Evolutionary conservation across 495 filamentous ascomycete species (phyloP).

Genomic region (Tuber borchii): DNA sequence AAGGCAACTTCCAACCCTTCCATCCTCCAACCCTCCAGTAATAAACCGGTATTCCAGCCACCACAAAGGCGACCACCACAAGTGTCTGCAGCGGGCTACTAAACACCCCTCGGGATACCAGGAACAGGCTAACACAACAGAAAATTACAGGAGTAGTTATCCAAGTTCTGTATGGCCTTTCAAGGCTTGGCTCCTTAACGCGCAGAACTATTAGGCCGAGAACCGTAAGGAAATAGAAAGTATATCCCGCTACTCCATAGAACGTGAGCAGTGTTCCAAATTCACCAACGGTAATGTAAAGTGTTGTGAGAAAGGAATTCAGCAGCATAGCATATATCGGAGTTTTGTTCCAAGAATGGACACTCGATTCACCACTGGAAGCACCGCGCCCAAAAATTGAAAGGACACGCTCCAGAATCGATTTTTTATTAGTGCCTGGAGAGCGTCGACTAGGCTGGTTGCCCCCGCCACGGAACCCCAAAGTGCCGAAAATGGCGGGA

Average conservation of each 20-base stretch:
- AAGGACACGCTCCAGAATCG: not conserved
- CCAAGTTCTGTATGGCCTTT: conserved; percentile 90
- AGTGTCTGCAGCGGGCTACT: conserved; percentile 83
- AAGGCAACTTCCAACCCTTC: conserved; percentile 8
- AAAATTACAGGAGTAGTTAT: conserved; percentile 95
- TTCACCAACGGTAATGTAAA: conserved; percentile 78
- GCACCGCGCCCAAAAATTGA: conserved; percentile 23
- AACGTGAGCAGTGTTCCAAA: conserved; percentile 90
- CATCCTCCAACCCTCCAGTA: conserved; percentile 69
- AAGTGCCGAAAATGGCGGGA: conserved; percentile 70
- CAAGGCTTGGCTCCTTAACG: conserved; percentile 78
- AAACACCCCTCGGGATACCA: conserved; percentile 80
- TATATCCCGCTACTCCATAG: conserved; percentile 93
- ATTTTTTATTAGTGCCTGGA: conserved; percentile 37
- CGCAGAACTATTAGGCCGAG: conserved; percentile 85
- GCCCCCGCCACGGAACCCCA: conserved; percentile 59
- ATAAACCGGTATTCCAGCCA: conserved; percentile 76
- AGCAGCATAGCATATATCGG: conserved; percentile 83
- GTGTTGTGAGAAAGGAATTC: conserved; percentile 62
- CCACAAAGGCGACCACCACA: conserved; percentile 75
- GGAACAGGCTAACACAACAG: conserved; percentile 92
- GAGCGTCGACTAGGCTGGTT: conserved; percentile 38
- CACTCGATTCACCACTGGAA: not conserved
- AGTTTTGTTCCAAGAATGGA: conserved; percentile 47
- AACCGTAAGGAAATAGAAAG: conserved; percentile 93